phyloP scores from a whole-genome alignment of 352 stramenopile genomes.

The Globisporangium recalcitrans region DNA sequence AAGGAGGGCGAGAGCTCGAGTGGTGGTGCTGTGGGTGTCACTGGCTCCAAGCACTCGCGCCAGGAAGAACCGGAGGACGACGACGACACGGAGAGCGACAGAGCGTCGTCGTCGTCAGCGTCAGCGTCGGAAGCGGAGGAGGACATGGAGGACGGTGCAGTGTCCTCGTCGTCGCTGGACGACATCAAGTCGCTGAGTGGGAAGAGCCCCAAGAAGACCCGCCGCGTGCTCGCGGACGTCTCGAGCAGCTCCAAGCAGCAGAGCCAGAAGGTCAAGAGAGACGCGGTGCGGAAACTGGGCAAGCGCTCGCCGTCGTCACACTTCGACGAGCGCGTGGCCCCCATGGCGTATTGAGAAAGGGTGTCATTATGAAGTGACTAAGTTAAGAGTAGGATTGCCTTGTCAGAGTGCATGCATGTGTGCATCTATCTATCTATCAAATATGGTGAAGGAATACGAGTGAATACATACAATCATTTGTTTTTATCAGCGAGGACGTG shows the following conservation, averaged over 20 bases:
- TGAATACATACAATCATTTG: too few species aligned
- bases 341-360: constrained; percentile 5
- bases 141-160: background rate
- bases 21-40: background rate
- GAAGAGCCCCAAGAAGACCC: constrained; percentile 14
- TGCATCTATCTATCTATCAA: too few species aligned
- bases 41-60: constrained; percentile 12
- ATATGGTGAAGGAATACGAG: too few species aligned
- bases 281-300: background rate
- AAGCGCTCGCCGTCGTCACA: constrained; percentile 1
- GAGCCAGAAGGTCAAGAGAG: background rate
- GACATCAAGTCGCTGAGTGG: constrained; percentile 3
- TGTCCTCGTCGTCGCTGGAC: constrained; percentile 1
- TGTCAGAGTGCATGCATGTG: too few species aligned
- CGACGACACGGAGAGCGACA: constrained; percentile 1
- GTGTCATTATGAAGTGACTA: too few species aligned
- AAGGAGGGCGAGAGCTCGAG: constrained; percentile 4
- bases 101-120: constrained; percentile 1
- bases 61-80: constrained; percentile 7
- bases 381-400: too few species aligned
- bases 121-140: constrained; percentile 1
- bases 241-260: background rate
- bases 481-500: too few species aligned
- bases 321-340: background rate
- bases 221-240: constrained; percentile 3